phyloP scores from a whole-genome alignment of 169 alveolate genomes.

The Theileria annulata region DNA sequence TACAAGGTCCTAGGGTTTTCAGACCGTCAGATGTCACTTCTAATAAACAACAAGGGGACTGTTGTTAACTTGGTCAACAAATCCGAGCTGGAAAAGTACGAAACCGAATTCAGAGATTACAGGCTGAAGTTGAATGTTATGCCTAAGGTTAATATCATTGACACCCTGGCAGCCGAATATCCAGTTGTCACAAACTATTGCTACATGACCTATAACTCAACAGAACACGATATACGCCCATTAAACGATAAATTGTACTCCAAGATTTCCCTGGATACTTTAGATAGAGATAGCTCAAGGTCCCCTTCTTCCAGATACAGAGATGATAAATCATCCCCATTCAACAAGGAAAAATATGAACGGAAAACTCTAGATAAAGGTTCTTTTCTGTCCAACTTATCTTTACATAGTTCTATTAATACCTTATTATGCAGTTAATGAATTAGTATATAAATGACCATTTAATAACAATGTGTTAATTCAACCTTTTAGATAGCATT shows the following conservation, averaged over 20 bases:
- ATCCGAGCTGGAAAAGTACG: constrained; percentile 18
- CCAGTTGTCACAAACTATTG: constrained; percentile 87
- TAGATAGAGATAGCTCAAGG: neutral
- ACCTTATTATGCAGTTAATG: neutral
- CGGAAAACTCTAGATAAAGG: neutral
- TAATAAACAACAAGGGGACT: constrained; percentile 1
- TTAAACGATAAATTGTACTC: constrained; percentile 45
- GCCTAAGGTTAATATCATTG: constrained; percentile 83
- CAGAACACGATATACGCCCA: constrained; percentile 77
- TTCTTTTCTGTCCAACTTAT: too few species aligned
- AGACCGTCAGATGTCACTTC: constrained; percentile 74
- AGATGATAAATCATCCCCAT: neutral
- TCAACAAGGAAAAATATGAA: constrained; percentile 17
- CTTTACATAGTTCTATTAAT: too few species aligned
- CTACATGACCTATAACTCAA: constrained; percentile 83
- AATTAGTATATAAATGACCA: too few species aligned
- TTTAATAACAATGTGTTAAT: neutral
- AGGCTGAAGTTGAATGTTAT: constrained; percentile 65
- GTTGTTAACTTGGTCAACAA: neutral
- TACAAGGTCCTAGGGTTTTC: constrained; percentile 76
- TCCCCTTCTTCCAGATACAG: neutral
- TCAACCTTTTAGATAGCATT: constrained; percentile 39
- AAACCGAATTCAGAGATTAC: constrained; percentile 72
- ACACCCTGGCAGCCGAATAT: constrained; percentile 87
- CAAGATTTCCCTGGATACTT: neutral